Conservation (phyloP, 228 moss, liverwort and hornwort species). For the Sphagnum fallax region DNA sequence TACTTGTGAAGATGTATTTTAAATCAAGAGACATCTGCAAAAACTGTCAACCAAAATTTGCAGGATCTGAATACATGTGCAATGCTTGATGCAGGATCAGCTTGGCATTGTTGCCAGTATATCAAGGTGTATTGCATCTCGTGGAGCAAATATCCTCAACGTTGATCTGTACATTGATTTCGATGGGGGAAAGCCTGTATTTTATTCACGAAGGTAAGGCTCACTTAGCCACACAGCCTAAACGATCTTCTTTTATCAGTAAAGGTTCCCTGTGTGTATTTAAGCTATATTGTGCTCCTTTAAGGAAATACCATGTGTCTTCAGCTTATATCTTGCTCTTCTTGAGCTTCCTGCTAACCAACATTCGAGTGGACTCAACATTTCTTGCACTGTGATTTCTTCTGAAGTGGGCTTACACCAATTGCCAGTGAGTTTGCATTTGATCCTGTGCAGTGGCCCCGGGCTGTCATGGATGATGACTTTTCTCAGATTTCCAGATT, state of each 20-base stretch:
- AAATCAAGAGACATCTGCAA: no score
- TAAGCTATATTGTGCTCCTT: not conserved
- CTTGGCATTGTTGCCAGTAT: constrained; percentile 90
- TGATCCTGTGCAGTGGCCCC: constrained; percentile 81
- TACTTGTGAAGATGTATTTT: no score
- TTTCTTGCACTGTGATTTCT: not conserved
- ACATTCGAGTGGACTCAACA: not conserved
- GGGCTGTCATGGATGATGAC: constrained; percentile 76
- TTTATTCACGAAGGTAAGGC: constrained; percentile 85
- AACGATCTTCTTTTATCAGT: not conserved
- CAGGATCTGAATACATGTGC: no score
- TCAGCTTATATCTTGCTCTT: not conserved
- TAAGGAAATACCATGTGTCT: not conserved
- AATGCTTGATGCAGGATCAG: constrained; percentile 58
- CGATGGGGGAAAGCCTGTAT: constrained; percentile 63
- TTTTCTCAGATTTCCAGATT: constrained; percentile 44
- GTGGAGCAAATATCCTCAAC: constrained; percentile 83
- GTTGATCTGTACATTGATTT: constrained; percentile 96
- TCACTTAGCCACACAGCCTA: not conserved
- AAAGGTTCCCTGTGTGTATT: not conserved
- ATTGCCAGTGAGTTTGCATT: constrained; percentile 90
- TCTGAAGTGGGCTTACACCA: constrained; percentile 6
- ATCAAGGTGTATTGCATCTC: constrained; percentile 74
- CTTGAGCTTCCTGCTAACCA: not conserved
- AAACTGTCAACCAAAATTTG: no score